Conservation (phyloP, 768 basidiomycete species). For the Brasilioporus rufonigricans region DNA sequence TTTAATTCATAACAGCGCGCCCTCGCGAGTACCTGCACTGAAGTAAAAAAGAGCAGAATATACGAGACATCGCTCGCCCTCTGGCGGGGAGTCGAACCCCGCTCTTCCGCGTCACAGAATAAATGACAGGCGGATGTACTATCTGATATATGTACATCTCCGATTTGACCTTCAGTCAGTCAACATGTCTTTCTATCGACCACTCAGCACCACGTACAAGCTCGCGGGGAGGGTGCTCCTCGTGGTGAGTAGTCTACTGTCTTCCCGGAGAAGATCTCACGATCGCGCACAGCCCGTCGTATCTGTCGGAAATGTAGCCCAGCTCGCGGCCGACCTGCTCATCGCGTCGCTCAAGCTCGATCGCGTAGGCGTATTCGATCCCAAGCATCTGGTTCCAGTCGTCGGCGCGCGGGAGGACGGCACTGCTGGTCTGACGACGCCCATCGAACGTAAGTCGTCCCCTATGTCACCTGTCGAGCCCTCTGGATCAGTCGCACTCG, state of each 20-base stretch:
- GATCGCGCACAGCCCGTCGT: slow-evolving; percentile 56
- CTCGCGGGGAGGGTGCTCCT: slow-evolving; percentile 30
- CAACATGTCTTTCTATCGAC: slow-evolving; percentile 32
- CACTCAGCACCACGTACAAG: slow-evolving; percentile 21
- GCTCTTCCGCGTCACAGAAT: slow-evolving; percentile 44
- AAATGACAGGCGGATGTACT: slow-evolving; percentile 49
- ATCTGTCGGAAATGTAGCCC: slow-evolving; percentile 79
- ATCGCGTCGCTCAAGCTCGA: slow-evolving; percentile 62
- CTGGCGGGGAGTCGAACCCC: slow-evolving; percentile 49
- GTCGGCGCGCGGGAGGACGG: slow-evolving; percentile 69
- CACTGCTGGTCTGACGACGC: slow-evolving; percentile 60
- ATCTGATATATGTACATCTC: too few species aligned
- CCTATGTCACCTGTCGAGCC: not conserved
- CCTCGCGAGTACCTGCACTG: not conserved
- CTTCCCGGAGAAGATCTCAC: not conserved
- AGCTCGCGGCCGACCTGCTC: slow-evolving; percentile 73
- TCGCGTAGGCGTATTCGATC: slow-evolving; percentile 62
- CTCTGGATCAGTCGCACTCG: not conserved
- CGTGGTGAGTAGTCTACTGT: slow-evolving; percentile 22
- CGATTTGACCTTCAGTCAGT: too few species aligned
- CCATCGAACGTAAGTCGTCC: slow-evolving; percentile 62
- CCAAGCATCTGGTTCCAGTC: slow-evolving; percentile 64
- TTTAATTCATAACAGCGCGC: not conserved
- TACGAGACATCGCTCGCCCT: too few species aligned
- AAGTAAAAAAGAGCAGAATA: too few species aligned